A percentile compares a stretch with the other conserved stretches of the same genome.
Evolutionary conservation across 1,284 basidiomycete genomes (phyloP).

Genomic region (Sparassis latifolia): DNA sequence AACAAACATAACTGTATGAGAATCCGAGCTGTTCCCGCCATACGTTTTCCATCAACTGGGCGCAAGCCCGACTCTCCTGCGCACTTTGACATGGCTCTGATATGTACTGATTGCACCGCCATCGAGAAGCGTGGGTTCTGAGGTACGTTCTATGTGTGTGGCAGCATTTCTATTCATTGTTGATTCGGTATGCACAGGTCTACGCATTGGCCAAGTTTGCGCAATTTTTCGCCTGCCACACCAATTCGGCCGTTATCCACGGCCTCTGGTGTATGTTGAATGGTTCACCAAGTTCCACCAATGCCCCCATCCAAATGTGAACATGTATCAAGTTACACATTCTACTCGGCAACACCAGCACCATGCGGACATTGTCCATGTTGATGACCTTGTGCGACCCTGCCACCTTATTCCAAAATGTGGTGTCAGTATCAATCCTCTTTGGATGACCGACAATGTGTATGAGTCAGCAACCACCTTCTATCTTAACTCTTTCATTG

Average conservation of each 20-base stretch:
- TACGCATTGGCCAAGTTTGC: constrained; percentile 1
- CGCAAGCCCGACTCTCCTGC: background rate
- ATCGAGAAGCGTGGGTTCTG: background rate
- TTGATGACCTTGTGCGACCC: background rate
- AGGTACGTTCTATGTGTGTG: background rate
- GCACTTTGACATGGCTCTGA: background rate
- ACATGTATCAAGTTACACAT: constrained; percentile 9
- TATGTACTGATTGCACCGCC: too few species aligned
- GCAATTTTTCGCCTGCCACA: constrained; percentile 1
- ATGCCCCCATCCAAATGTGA: constrained; percentile 10
- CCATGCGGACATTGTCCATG: background rate
- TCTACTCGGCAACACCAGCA: background rate
- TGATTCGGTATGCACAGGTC: background rate
- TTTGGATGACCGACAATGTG: background rate
- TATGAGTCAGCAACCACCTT: background rate
- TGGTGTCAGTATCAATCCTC: background rate
- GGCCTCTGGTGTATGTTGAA: constrained; percentile 20
- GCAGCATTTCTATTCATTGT: background rate
- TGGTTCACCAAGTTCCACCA: constrained; percentile 17
- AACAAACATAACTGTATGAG: background rate
- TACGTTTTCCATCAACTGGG: background rate
- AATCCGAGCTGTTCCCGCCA: background rate
- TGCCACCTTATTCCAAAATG: constrained; percentile 1
- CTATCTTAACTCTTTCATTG: background rate
- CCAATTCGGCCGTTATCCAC: background rate